Evolutionary conservation across 1,284 basidiomycete species (phyloP).

Genomic region (Thecaphora frezii): DNA sequence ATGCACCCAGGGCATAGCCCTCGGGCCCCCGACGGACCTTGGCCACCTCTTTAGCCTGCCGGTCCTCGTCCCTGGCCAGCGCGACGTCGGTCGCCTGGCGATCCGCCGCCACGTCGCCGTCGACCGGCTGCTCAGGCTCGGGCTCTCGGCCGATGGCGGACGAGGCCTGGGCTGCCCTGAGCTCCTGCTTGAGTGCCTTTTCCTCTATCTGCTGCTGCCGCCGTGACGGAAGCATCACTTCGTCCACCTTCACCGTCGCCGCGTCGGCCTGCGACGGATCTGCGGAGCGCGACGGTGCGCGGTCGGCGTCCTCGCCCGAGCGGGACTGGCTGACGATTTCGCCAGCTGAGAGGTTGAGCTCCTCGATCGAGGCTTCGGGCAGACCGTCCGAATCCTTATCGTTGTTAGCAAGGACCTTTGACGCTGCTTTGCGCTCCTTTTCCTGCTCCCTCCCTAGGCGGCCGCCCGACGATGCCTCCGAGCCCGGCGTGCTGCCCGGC

Average conservation of each 20-base stretch:
- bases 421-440: not conserved
- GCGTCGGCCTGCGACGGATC: not conserved
- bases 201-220: not conserved
- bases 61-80: not conserved
- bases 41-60: not conserved
- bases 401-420: not conserved
- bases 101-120: not conserved
- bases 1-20: not conserved
- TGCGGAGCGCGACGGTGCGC: not conserved
- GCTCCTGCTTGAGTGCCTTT: not conserved
- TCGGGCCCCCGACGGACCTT: not conserved
- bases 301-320: not conserved
- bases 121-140: not conserved
- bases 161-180: not conserved
- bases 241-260: not conserved
- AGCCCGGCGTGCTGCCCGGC: not conserved
- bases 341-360: not conserved
- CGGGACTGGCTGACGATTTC: not conserved
- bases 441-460: conserved; percentile 10
- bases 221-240: not conserved
- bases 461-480: not conserved
- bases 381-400: not conserved
- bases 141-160: not conserved
- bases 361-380: not conserved
- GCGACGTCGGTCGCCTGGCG: not conserved